A percentile compares a stretch with the other conserved stretches of the same genome.
Evolutionary conservation across 2,329 filamentous ascomycete genomes (phyloP).

Genomic region (Ophiocordyceps camponoti-leonardi): DNA sequence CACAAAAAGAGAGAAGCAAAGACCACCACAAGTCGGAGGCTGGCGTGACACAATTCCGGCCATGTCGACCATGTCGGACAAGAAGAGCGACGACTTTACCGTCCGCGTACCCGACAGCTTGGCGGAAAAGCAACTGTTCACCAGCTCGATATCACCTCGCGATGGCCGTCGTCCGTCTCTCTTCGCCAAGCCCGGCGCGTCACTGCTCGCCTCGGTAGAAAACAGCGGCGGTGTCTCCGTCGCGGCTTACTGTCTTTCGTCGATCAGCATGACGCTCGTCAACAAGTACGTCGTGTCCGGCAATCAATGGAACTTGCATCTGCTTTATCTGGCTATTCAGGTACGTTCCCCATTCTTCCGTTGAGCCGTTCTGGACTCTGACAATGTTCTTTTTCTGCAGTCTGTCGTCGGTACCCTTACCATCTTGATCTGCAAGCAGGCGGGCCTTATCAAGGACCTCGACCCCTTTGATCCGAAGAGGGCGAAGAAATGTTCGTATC

Average conservation of each 20-base stretch:
- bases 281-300: conserved; percentile 98
- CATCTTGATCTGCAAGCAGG: conserved; percentile 67
- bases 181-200: conserved; percentile 4
- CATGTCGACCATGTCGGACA: conserved; percentile 50
- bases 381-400: conserved; percentile 30
- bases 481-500: conserved; percentile 67
- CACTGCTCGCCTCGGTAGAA: conserved; percentile 31
- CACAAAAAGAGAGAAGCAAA: too few relatives aligned
- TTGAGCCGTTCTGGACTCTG: neutral
- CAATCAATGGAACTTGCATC: conserved; percentile 83
- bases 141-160: conserved; percentile 10
- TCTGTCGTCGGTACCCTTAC: conserved; percentile 75
- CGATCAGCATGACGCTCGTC: conserved; percentile 99
- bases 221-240: conserved; percentile 71
- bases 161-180: conserved; percentile 1
- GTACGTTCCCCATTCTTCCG: conserved; percentile 30
- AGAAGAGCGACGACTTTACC: conserved; percentile 71
- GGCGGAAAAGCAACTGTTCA: conserved; percentile 34
- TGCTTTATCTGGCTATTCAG: conserved; percentile 85
- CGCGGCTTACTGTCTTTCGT: conserved; percentile 78
- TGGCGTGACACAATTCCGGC: too few relatives aligned
- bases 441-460: conserved; percentile 67
- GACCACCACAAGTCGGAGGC: too few relatives aligned
- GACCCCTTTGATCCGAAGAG: conserved; percentile 73
- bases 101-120: conserved; percentile 49